These are phyloP conservation scores for Sporothrix luriei DNA, from an alignment of 2,329 filamentous ascomycete species.

Conservation along the genomic window DNA sequence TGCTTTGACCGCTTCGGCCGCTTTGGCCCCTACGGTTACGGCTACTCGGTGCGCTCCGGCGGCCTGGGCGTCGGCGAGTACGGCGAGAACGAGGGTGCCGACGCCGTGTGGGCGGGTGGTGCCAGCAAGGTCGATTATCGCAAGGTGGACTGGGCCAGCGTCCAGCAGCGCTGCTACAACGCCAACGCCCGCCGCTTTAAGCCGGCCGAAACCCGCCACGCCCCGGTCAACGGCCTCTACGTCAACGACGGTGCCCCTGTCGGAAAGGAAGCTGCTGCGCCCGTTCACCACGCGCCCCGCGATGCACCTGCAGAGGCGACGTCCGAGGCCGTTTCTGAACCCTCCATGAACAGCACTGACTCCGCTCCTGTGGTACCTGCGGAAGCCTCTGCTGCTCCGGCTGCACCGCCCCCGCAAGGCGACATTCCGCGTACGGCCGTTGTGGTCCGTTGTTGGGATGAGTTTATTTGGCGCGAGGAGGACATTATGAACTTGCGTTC, in stretches of 20 bases:
- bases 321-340: background rate
- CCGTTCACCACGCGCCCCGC: conserved; percentile 2
- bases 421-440: conserved; percentile 67
- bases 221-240: conserved; percentile 56
- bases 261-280: background rate
- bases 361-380: background rate
- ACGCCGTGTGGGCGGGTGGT: conserved; percentile 72
- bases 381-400: conserved; percentile 35
- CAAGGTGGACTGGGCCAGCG: conserved; percentile 75
- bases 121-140: conserved; percentile 74
- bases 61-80: conserved; percentile 84
- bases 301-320: conserved; percentile 2
- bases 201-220: conserved; percentile 46
- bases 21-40: conserved; percentile 85
- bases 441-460: conserved; percentile 79
- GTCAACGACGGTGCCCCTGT: conserved; percentile 40
- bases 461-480: conserved; percentile 76
- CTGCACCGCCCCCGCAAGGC: conserved; percentile 13
- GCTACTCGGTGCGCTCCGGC: conserved; percentile 76
- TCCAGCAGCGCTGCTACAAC: conserved; percentile 71
- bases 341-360: background rate
- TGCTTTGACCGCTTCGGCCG: conserved; percentile 93
- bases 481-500: conserved; percentile 81
- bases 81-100: conserved; percentile 78
- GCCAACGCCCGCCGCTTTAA: conserved; percentile 72